A percentile compares a stretch with the other conserved stretches of the same genome.
phyloP scores from a whole-genome alignment of 768 basidiomycete species.

The Tulasnella sp. region DNA sequence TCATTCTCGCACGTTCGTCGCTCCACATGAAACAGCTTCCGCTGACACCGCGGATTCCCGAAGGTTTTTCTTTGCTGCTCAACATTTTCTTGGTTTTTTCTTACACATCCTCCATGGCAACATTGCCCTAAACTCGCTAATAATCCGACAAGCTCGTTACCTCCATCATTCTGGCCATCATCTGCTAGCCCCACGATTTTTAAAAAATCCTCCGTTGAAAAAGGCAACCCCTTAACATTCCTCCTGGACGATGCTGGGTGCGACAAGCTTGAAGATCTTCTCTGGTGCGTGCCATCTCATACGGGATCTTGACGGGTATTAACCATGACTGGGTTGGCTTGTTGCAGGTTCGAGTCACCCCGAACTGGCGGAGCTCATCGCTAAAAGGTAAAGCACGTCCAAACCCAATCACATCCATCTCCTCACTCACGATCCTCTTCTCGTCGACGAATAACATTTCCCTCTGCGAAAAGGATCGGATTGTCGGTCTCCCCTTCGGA shows the following conservation, averaged over 20 bases:
- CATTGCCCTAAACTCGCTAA: neutral
- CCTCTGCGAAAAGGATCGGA: conserved; percentile 55
- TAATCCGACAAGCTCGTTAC: neutral
- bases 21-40: too few relatives aligned
- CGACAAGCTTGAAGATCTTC: conserved; percentile 49
- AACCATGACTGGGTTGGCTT: conserved; percentile 6
- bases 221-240: neutral
- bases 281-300: conserved; percentile 34
- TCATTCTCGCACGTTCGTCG: too few relatives aligned
- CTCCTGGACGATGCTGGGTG: conserved; percentile 38
- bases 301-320: conserved; percentile 5
- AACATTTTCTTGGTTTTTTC: neutral
- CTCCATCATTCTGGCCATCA: neutral
- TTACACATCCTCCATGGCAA: too few relatives aligned
- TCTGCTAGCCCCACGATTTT: too few relatives aligned
- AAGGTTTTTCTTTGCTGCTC: neutral
- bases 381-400: conserved; percentile 56
- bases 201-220: too few relatives aligned
- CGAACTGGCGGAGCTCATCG: conserved; percentile 87
- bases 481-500: conserved; percentile 79
- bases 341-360: conserved; percentile 83
- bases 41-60: too few relatives aligned
- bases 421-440: conserved; percentile 1
- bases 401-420: conserved; percentile 2
- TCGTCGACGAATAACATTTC: neutral